Base-by-base conservation (phyloP, 2,329 filamentous ascomycete species). In the Chaetomiaceae sp. region DNA sequence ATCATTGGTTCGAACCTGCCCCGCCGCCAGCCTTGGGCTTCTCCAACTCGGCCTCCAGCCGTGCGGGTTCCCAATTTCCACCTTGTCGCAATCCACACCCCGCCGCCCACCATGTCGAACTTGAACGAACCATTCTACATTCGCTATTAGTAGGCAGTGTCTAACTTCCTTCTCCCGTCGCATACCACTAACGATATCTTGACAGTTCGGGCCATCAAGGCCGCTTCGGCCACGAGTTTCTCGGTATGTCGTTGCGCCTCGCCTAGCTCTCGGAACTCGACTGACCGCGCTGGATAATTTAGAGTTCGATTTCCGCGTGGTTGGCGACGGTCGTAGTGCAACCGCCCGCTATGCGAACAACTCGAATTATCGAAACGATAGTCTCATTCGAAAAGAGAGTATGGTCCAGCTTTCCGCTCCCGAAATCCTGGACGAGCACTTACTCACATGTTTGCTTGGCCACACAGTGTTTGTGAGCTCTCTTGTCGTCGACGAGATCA, bases 341-440 rank as follows among this genome's bases (percentile, higher is more conserved):
- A 89, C 94, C 48, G 90, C 92, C 29, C 86, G 94, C 72, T 99
- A 99, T 74, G 94, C 94, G 60, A 99, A 99, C 79, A 99, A 99
- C 73, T 97, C 92, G 53, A 99, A 99, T 74, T 99, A 99, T 75
- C 86, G 94, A 66, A 99, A 99, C 73, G 94, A 99, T 70, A 96
- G 91, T 58, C 76, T 99, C 63, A 99, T 99, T 67, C 87, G 94
- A 61, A 99, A 99, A 91, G 94, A 99, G 77, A 99, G 94, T 96
- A 77, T 63, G 90, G 71, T 4, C 9, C 16, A 16, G 18, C 11
- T 14, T 18, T 16, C 29, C 21, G 27, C 27, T n/a, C n/a, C n/a
- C n/a, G n/a, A n/a, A n/a, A n/a, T n/a, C n/a, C n/a, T n/a, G n/a
- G n/a, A n/a, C n/a, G n/a, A n/a, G n/a, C n/a, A n/a, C n/a, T n/a